Base-by-base conservation (phyloP, 176 grass and related monocot genomes). In the Ananas comosus region DNA sequence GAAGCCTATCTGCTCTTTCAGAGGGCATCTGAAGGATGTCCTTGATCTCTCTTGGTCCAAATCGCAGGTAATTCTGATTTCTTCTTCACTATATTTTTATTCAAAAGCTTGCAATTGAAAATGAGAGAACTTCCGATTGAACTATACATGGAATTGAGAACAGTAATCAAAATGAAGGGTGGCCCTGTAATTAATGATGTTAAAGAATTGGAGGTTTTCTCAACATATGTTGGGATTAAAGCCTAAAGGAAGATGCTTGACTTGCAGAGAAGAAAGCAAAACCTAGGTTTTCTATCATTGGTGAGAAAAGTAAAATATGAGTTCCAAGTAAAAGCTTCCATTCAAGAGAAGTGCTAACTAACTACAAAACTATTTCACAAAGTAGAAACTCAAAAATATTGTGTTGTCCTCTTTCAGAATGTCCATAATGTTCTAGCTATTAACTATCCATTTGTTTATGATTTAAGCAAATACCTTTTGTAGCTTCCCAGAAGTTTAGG, bases 31-130 rank as follows among this genome's bases (percentile, higher is more conserved):
- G 29, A 67, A 86, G 53, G 94, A 99, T 80, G 90, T 99, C 56
- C 94, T 99, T 28, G 94, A 99, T 76, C 94, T 99, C 64, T 91
- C 87, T 48, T 99, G 94, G 94, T 99, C 94, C 58, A 92, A 93
- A 77, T 93, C 87, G 61, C 84, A 88, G 89, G 94, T 99, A 86
- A 69, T 75, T 52, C 14, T 52, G 3, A n/a, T 56, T 50, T 53
- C 29, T 51, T 79, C 10, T 71, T 52, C 64, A 28, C 1, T 52
- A 8, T 69, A 78, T 21, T 57, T 69, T 42, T 53, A 48, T 51
- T 14, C 11, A n/a, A n/a, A n/a, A n/a, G n/a, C n/a, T n/a, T n/a
- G n/a, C n/a, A n/a, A n/a, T n/a, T n/a, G 56, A 14, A 61, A 59
- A 19, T 21, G 56, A 61, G 0, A 61, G 17, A 18, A 61, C 56